Base-by-base conservation (phyloP, 768 basidiomycete genomes). In the Trametopsis cervina region DNA sequence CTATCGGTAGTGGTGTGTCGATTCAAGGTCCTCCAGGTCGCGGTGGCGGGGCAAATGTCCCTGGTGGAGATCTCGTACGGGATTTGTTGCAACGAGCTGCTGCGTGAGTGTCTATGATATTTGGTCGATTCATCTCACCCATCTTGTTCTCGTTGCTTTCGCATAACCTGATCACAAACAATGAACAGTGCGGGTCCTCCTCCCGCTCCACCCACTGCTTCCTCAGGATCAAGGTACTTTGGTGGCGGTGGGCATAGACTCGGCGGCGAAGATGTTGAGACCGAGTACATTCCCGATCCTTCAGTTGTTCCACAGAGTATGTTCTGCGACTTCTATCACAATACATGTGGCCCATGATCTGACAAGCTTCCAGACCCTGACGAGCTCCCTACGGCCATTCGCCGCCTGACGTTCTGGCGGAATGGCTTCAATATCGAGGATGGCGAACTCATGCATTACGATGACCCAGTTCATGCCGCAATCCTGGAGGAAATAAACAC, bases 401-500 rank as follows among this genome's bases (percentile, higher is more conserved):
- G 95, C 7, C 75, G 78, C 47, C 69, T 98, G 37, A 93, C 85
- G 0, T 89, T 98, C 68, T 98, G 95, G 95, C 76, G 82, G 35
- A 78, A 97, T 51, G 96, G 96, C 0, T 97, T 96, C 66, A 83
- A 83, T 40, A 77, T 98, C 39, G 89, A 96, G 59, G 89, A 92
- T 53, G 90, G 92, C 4, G 82, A 83, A 24, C 69, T 98, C 46
- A 77, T 88, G 76, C 71, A 76, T 18, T 96, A 96, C 61, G 85
- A 88, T 48, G 81, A 93, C 52, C 88, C 89, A 0, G 71, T 69
- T 15, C 81, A 92, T 54, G 71, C 78, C 36, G 73, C 75, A 45
- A 65, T 91, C 10, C 69, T 98, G 5, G 70, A 72, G 1, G 82
- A 89, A 50, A 87, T 97, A 53, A 81, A 90, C 54, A 65, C 81